These are phyloP conservation scores for Elymus sibiricus DNA, from an alignment of 176 grass and related monocot genomes.

Conservation along the genomic window DNA sequence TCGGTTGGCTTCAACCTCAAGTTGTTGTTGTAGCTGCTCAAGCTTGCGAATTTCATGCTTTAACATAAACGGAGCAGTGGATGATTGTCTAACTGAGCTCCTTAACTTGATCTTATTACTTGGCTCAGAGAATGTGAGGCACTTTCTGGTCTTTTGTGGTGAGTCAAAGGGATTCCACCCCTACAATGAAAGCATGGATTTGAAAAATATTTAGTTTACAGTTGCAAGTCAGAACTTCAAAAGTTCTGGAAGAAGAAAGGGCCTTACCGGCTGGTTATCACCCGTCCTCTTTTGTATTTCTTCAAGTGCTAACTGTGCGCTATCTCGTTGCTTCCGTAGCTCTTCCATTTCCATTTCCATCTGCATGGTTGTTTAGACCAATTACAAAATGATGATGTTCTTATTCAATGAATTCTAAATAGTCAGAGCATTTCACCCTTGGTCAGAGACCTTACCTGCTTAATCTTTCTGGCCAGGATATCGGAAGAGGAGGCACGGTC, in stretches of 20 bases:
- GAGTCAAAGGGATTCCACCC: constrained; percentile 86
- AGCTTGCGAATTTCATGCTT: constrained; percentile 96
- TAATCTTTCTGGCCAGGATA: constrained; percentile 63
- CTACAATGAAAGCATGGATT: constrained; percentile 33
- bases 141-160: constrained; percentile 54
- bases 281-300: constrained; percentile 57
- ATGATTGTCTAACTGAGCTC: constrained; percentile 68
- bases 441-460: constrained; percentile 48
- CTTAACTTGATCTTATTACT: constrained; percentile 46
- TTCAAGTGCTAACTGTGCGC: constrained; percentile 52
- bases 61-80: constrained; percentile 74
- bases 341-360: constrained; percentile 85
- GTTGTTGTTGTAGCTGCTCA: constrained; percentile 83
- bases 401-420: not conserved
- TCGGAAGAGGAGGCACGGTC: constrained; percentile 60
- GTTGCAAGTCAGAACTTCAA: not conserved
- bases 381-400: constrained; percentile 9
- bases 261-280: constrained; percentile 48
- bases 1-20: constrained; percentile 85
- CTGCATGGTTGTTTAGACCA: constrained; percentile 36
- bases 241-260: constrained; percentile 1
- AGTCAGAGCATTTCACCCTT: constrained; percentile 1
- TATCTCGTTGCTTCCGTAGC: constrained; percentile 76
- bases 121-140: constrained; percentile 77
- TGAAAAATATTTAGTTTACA: constrained; percentile 20